These are phyloP conservation scores for Lactarius indigo DNA, from an alignment of 768 basidiomycete species.

Conservation along the genomic window DNA sequence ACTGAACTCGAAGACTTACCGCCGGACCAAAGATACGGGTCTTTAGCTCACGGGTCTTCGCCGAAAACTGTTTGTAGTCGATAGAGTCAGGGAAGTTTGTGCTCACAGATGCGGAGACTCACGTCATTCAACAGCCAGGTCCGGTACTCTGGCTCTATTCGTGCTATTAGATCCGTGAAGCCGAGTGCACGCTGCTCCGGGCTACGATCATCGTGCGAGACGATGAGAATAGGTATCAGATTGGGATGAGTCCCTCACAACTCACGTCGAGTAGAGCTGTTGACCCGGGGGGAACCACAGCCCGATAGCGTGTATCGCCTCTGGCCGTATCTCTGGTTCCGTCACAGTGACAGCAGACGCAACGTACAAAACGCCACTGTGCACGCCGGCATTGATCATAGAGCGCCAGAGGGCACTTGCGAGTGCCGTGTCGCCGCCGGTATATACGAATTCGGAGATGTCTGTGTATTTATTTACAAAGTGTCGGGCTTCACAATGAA, in stretches of 20 bases:
- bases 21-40: not conserved
- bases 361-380: conserved; percentile 6
- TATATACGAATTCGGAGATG: not conserved
- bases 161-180: not conserved
- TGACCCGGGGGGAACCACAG: conserved; percentile 10
- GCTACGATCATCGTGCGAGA: not conserved
- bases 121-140: conserved; percentile 11
- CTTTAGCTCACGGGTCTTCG: conserved; percentile 8
- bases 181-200: conserved; percentile 8
- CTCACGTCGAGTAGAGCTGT: conserved; percentile 6
- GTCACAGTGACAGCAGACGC: not conserved
- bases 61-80: not conserved
- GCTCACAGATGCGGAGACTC: not conserved
- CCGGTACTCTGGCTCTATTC: not conserved
- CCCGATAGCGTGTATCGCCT: conserved; percentile 1
- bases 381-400: conserved; percentile 1
- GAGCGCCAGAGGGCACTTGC: conserved; percentile 1
- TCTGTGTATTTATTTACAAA: not conserved
- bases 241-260: not conserved
- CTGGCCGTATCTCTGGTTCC: not conserved
- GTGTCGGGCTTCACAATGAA: not conserved
- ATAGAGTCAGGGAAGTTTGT: not conserved
- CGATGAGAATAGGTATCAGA: not conserved
- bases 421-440: not conserved
- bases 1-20: not conserved